Evolutionary conservation across 2,329 filamentous ascomycete genomes (phyloP).

Genomic region (Beauveria medogensis): DNA sequence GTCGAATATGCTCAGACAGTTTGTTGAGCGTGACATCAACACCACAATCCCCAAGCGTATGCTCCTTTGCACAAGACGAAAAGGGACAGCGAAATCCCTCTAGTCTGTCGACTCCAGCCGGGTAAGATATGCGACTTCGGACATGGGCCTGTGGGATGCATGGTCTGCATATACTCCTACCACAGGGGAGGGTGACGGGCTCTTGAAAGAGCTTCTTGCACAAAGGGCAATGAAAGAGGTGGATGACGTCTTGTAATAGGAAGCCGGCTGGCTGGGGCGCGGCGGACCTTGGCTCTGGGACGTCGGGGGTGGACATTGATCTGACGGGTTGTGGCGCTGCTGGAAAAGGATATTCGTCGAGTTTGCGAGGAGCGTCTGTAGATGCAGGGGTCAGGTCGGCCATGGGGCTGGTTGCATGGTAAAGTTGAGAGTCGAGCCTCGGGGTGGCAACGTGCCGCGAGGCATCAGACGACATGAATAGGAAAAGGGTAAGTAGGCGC

Average conservation of each 20-base stretch:
- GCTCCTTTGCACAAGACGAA: slow-evolving; percentile 55
- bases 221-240: slow-evolving; percentile 66
- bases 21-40: slow-evolving; percentile 71
- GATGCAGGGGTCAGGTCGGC: background rate
- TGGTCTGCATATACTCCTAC: slow-evolving; percentile 63
- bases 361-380: background rate
- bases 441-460: background rate
- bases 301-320: background rate
- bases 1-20: slow-evolving; percentile 52
- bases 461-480: slow-evolving; percentile 3
- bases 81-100: slow-evolving; percentile 71
- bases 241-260: slow-evolving; percentile 31
- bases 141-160: slow-evolving; percentile 63
- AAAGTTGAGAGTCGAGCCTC: background rate
- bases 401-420: background rate
- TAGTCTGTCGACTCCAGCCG: slow-evolving; percentile 56
- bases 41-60: slow-evolving; percentile 68
- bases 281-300: background rate
- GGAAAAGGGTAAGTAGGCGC: background rate
- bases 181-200: slow-evolving; percentile 74
- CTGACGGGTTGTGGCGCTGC: background rate
- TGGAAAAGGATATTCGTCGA: background rate
- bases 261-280: background rate
- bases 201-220: slow-evolving; percentile 62
- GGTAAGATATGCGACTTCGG: slow-evolving; percentile 69